phyloP scores from a whole-genome alignment of 805 yeast species.

The Candida yuanshanica region DNA sequence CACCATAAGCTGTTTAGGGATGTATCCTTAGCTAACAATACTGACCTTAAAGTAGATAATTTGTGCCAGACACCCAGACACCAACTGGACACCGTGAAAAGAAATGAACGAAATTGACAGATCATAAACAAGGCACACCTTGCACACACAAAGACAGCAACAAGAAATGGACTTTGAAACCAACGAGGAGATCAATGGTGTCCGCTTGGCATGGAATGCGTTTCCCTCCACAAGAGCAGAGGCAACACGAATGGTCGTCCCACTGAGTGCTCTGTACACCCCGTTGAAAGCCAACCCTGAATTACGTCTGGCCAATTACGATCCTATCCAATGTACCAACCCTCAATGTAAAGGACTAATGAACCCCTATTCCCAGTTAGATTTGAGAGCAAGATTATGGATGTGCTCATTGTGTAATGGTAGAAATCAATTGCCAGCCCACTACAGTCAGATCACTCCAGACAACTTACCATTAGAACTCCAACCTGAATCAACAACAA shows the following conservation, averaged over 20 bases:
- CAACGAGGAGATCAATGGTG: slow-evolving; percentile 67
- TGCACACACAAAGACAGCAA: background rate
- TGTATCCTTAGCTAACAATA: slow-evolving; percentile 2
- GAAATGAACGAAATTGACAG: background rate
- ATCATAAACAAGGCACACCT: background rate
- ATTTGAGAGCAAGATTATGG: slow-evolving; percentile 73
- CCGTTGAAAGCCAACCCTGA: slow-evolving; percentile 80
- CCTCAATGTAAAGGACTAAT: slow-evolving; percentile 77
- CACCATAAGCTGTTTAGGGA: too few relatives aligned
- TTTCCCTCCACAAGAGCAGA: slow-evolving; percentile 87
- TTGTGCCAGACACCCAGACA: background rate
- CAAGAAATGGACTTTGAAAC: slow-evolving; percentile 42
- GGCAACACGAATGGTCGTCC: slow-evolving; percentile 87
- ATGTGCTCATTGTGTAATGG: slow-evolving; percentile 76
- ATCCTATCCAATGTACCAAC: slow-evolving; percentile 74
- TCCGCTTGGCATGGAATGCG: slow-evolving; percentile 74
- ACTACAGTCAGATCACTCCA: slow-evolving; percentile 69
- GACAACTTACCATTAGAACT: slow-evolving; percentile 81
- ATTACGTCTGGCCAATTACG: slow-evolving; percentile 73
- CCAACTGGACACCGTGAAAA: background rate
- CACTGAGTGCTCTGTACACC: slow-evolving; percentile 92
- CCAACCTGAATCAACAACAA: slow-evolving; percentile 60
- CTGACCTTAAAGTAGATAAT: too few relatives aligned
- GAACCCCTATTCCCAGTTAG: slow-evolving; percentile 83
- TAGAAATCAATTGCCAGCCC: slow-evolving; percentile 77